phyloP scores from a whole-genome alignment of 2,329 filamentous ascomycete species.

The Dactylellina cionopaga region DNA sequence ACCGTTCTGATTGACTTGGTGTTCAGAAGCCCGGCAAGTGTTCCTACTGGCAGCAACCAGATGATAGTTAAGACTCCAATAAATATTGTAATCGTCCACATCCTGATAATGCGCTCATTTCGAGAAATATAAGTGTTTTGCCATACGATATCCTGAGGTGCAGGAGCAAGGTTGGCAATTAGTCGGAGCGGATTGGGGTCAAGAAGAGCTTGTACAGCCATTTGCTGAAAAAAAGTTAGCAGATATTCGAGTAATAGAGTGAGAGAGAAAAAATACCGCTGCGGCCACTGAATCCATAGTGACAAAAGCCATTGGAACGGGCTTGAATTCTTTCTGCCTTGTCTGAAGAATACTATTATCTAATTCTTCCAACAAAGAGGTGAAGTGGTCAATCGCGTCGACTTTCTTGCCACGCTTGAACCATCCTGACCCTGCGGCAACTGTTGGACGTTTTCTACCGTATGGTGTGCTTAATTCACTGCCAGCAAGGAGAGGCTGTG shows the following conservation, averaged over 20 bases:
- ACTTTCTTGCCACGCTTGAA: slow-evolving; percentile 77
- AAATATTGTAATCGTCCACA: slow-evolving; percentile 84
- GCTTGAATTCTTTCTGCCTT: slow-evolving; percentile 77
- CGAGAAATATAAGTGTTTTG: slow-evolving; percentile 86
- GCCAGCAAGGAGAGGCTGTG: slow-evolving; percentile 69
- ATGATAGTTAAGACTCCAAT: slow-evolving; percentile 85
- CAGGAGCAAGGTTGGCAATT: slow-evolving; percentile 83
- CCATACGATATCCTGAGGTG: slow-evolving; percentile 95
- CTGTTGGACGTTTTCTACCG: slow-evolving; percentile 69
- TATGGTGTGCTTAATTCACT: slow-evolving; percentile 62
- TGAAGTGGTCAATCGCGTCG: slow-evolving; percentile 94
- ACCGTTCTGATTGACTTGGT: slow-evolving; percentile 80
- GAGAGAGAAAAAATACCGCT: slow-evolving; percentile 60
- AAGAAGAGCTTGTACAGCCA: slow-evolving; percentile 93
- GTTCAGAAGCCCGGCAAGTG: slow-evolving; percentile 81
- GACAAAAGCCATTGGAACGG: slow-evolving; percentile 89
- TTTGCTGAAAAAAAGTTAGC: slow-evolving; percentile 68
- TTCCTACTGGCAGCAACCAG: slow-evolving; percentile 84
- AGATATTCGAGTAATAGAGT: neutral
- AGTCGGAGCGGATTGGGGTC: slow-evolving; percentile 88
- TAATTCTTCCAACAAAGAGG: slow-evolving; percentile 80
- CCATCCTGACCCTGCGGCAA: slow-evolving; percentile 80
- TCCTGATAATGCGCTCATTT: slow-evolving; percentile 75
- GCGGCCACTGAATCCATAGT: slow-evolving; percentile 96
- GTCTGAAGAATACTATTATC: slow-evolving; percentile 78